phyloP scores from a whole-genome alignment of 2,329 filamentous ascomycete species.

The Kalaharituber pfeilii region DNA sequence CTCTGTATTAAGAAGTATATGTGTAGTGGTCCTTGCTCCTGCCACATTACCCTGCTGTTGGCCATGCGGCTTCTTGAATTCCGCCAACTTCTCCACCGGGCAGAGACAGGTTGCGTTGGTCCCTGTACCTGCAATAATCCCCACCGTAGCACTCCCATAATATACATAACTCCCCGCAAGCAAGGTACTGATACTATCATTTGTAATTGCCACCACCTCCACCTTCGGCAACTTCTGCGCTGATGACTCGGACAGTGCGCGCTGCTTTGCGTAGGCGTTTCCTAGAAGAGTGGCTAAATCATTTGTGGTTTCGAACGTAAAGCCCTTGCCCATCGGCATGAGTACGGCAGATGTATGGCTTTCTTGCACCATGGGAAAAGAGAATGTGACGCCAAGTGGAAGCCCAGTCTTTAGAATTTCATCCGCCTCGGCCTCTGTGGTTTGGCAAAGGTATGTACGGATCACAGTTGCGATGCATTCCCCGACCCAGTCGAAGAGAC shows the following conservation, averaged over 20 bases:
- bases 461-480: slow-evolving; percentile 41
- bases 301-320: slow-evolving; percentile 40
- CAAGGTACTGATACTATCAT: slow-evolving; percentile 50
- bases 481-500: slow-evolving; percentile 54
- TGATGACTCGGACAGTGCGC: not conserved
- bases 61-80: slow-evolving; percentile 12
- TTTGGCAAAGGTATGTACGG: slow-evolving; percentile 29
- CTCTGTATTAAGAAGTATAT: slow-evolving; percentile 16
- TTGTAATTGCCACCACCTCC: slow-evolving; percentile 43
- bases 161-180: slow-evolving; percentile 46
- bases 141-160: slow-evolving; percentile 26
- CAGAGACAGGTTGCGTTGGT: slow-evolving; percentile 49
- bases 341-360: slow-evolving; percentile 43
- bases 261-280: slow-evolving; percentile 32
- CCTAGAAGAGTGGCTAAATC: slow-evolving; percentile 44
- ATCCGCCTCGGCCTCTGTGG: slow-evolving; percentile 24
- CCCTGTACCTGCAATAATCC: slow-evolving; percentile 49
- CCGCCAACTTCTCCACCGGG: slow-evolving; percentile 38
- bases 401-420: slow-evolving; percentile 1
- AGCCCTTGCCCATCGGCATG: slow-evolving; percentile 48
- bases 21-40: not conserved
- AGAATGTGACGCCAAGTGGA: not conserved
- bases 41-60: slow-evolving; percentile 1
- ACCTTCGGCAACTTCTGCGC: slow-evolving; percentile 31
- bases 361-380: slow-evolving; percentile 50